A percentile compares a stretch with the other conserved stretches of the same genome.
These are phyloP conservation scores for Penicillium sp. DNA, from an alignment of 2,329 filamentous ascomycete species.

Conservation along the genomic window DNA sequence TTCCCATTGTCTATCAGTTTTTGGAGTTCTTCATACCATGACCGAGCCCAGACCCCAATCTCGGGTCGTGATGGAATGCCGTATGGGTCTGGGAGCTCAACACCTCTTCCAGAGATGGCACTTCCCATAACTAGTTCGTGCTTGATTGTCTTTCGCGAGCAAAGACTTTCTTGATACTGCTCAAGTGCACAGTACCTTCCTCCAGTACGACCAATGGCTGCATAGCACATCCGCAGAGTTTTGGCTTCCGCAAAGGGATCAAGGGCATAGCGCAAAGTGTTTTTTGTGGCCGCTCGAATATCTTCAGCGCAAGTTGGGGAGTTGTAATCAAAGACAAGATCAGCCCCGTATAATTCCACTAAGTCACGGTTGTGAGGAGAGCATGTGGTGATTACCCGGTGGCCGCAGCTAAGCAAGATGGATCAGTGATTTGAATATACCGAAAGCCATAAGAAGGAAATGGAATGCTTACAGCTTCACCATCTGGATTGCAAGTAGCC, in stretches of 20 bases:
- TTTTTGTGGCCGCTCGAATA: constrained; percentile 35
- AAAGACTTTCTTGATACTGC: constrained; percentile 23
- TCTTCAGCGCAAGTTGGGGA: constrained; percentile 32
- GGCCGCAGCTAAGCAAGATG: constrained; percentile 22
- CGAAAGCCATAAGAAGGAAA: not conserved
- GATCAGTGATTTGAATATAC: not conserved
- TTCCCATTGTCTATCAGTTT: constrained; percentile 12
- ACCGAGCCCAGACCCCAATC: constrained; percentile 22
- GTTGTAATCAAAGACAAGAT: constrained; percentile 39
- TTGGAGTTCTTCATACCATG: constrained; percentile 21
- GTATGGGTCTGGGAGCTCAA: constrained; percentile 26
- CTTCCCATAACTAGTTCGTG: constrained; percentile 28
- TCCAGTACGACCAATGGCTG: constrained; percentile 23
- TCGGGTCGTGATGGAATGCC: constrained; percentile 19
- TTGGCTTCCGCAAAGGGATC: constrained; percentile 25
- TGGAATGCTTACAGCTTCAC: constrained; percentile 19
- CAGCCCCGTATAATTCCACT: constrained; percentile 37
- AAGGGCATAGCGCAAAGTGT: constrained; percentile 28
- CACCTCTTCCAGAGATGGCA: constrained; percentile 22
- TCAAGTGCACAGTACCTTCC: constrained; percentile 26
- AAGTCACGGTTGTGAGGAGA: constrained; percentile 36
- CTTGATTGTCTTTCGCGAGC: constrained; percentile 20
- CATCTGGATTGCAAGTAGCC: constrained; percentile 25
- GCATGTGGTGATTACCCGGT: constrained; percentile 37
- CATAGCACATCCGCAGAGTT: constrained; percentile 22